phyloP scores from a whole-genome alignment of 1,139 yeast genomes.

The Pichiaceae sp. region DNA sequence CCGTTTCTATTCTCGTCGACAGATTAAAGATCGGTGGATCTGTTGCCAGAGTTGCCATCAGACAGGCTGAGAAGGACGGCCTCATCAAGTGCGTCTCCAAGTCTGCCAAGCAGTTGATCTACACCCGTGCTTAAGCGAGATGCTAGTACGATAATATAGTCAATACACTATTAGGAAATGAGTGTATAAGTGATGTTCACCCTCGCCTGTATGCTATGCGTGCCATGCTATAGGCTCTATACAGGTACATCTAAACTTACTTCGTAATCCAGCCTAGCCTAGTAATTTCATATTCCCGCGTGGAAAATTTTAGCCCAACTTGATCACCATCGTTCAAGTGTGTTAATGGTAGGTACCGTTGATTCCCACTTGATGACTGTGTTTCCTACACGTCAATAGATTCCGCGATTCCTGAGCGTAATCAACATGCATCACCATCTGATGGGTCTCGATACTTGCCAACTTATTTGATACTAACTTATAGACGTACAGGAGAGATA shows the following conservation, averaged over 20 bases:
- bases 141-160: not conserved
- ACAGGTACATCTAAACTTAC: no score
- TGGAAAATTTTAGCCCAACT: not conserved
- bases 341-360: not conserved
- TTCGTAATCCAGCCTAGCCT: no score
- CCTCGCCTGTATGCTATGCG: no score
- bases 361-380: constrained; percentile 22
- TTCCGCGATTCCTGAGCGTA: constrained; percentile 2
- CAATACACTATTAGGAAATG: not conserved
- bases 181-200: no score
- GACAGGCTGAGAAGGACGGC: constrained; percentile 93
- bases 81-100: constrained; percentile 88
- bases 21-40: constrained; percentile 99
- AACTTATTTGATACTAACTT: no score
- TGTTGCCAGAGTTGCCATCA: constrained; percentile 95
- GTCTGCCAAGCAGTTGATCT: constrained; percentile 96
- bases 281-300: no score
- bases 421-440: constrained; percentile 89
- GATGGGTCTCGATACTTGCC: no score
- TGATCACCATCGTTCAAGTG: no score
- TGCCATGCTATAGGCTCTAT: no score
- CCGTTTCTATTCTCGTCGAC: constrained; percentile 97
- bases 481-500: no score
- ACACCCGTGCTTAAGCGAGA: constrained; percentile 57
- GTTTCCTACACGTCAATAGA: constrained; percentile 20